A percentile compares a stretch with the other conserved stretches of the same genome.
Conservation (phyloP, 2,329 filamentous ascomycete genomes). For the Aspergillus aculeatus region DNA sequence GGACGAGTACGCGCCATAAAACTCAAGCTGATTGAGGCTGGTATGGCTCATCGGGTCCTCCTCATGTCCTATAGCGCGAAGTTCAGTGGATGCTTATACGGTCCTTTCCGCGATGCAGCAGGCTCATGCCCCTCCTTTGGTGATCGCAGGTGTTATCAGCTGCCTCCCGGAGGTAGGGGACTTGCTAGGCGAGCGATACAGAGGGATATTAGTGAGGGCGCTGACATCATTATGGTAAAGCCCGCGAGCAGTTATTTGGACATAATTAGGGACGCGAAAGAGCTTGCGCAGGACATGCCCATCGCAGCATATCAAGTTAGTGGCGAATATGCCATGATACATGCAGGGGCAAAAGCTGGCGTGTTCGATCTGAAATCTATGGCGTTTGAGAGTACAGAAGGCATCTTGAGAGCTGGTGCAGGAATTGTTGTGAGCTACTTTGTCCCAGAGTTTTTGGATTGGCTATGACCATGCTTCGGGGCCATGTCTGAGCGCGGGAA, state of each 20-base stretch:
- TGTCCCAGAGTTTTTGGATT: conserved; percentile 72
- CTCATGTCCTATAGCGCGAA: conserved; percentile 99
- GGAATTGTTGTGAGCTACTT: conserved; percentile 95
- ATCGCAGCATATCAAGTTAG: conserved; percentile 96
- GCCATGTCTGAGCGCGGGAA: neutral
- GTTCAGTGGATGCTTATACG: conserved; percentile 94
- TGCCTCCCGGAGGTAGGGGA: conserved; percentile 87
- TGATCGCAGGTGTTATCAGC: conserved; percentile 93
- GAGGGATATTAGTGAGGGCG: conserved; percentile 87
- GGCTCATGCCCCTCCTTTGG: conserved; percentile 89
- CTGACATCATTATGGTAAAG: conserved; percentile 99
- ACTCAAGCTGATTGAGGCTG: conserved; percentile 92
- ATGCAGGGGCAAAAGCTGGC: conserved; percentile 90
- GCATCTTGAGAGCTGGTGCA: conserved; percentile 87
- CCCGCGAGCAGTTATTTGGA: conserved; percentile 93
- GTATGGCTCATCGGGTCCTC: conserved; percentile 84
- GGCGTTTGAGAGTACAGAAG: conserved; percentile 92
- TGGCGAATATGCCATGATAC: conserved; percentile 97
- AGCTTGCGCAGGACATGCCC: conserved; percentile 85
- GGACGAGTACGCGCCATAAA: conserved; percentile 97
- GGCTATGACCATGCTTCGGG: conserved; percentile 43
- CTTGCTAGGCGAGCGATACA: conserved; percentile 86
- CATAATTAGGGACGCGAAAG: conserved; percentile 96
- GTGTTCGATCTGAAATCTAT: conserved; percentile 94
- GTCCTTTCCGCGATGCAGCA: conserved; percentile 94